Conservation (phyloP, 768 basidiomycete genomes). For the Suillus discolor region DNA sequence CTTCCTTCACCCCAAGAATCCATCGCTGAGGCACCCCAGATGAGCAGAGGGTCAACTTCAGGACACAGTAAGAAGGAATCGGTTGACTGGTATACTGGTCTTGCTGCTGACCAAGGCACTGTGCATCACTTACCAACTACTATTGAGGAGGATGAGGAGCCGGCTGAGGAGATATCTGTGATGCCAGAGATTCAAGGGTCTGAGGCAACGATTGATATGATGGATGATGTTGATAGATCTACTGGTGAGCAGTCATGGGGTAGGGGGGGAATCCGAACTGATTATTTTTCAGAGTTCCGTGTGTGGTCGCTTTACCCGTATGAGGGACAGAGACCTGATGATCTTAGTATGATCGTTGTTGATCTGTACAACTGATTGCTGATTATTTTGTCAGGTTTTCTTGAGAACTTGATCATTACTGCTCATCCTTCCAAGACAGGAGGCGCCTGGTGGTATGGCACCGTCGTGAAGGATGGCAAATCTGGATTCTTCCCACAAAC, state of each 20-base stretch:
- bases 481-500: conserved; percentile 90
- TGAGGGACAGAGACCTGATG: conserved; percentile 84
- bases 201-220: conserved; percentile 47
- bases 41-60: conserved; percentile 19
- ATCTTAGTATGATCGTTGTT: conserved; percentile 60
- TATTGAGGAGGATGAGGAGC: conserved; percentile 64
- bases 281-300: conserved; percentile 56
- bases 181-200: conserved; percentile 64
- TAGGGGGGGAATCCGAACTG: conserved; percentile 3
- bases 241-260: conserved; percentile 45
- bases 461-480: conserved; percentile 59
- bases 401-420: conserved; percentile 71
- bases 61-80: conserved; percentile 64
- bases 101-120: conserved; percentile 71
- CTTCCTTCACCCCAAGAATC: conserved; percentile 26
- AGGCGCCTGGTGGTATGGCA: conserved; percentile 95
- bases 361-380: conserved; percentile 1
- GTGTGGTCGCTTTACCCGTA: conserved; percentile 85
- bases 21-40: conserved; percentile 15
- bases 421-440: conserved; percentile 86
- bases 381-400: conserved; percentile 58
- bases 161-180: conserved; percentile 31
- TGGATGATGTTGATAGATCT: conserved; percentile 74
- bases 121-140: conserved; percentile 51
- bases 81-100: conserved; percentile 89